Evolutionary conservation across 2,329 filamentous ascomycete species (phyloP).

Genomic region (Aureobasidium sp.): DNA sequence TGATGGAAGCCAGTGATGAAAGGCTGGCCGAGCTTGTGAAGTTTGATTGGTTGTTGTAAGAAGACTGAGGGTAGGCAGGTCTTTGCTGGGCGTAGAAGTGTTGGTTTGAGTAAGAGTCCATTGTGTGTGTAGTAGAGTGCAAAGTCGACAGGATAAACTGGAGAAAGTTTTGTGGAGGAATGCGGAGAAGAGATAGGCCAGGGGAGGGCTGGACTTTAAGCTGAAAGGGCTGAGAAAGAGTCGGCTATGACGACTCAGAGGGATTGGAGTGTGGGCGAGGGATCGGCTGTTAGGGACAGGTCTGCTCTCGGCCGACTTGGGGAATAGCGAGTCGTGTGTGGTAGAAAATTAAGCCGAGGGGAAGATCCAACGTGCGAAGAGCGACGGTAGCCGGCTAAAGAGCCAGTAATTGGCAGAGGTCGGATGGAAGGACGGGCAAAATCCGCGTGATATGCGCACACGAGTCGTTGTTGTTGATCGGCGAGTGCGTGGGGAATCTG

Average conservation of each 20-base stretch:
- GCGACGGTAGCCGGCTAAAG: not conserved
- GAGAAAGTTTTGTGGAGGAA: conserved; percentile 11
- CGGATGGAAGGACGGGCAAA: conserved; percentile 4
- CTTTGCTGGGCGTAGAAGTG: conserved; percentile 16
- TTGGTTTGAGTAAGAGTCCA: conserved; percentile 10
- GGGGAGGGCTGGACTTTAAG: conserved; percentile 6
- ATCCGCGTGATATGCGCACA: not conserved
- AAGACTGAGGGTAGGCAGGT: conserved; percentile 28
- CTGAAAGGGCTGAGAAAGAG: not conserved
- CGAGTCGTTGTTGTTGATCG: conserved; percentile 1
- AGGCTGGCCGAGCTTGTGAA: conserved; percentile 36
- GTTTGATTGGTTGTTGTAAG: conserved; percentile 22
- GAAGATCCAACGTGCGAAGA: not conserved
- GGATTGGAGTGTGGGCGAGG: not conserved
- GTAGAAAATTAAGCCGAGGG: conserved; percentile 3
- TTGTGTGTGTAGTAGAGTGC: not conserved
- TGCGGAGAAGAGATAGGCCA: conserved; percentile 1
- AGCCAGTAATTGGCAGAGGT: not conserved
- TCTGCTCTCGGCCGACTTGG: conserved; percentile 6
- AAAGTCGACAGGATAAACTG: not conserved
- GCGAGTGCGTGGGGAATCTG: conserved; percentile 1
- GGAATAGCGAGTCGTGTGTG: not conserved
- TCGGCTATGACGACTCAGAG: conserved; percentile 4
- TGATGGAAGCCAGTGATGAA: conserved; percentile 27
- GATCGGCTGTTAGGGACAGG: not conserved